A percentile compares a stretch with the other conserved stretches of the same genome.
Conservation (phyloP, 2,329 filamentous ascomycete species). For the Tolypocladium pustulatum region DNA sequence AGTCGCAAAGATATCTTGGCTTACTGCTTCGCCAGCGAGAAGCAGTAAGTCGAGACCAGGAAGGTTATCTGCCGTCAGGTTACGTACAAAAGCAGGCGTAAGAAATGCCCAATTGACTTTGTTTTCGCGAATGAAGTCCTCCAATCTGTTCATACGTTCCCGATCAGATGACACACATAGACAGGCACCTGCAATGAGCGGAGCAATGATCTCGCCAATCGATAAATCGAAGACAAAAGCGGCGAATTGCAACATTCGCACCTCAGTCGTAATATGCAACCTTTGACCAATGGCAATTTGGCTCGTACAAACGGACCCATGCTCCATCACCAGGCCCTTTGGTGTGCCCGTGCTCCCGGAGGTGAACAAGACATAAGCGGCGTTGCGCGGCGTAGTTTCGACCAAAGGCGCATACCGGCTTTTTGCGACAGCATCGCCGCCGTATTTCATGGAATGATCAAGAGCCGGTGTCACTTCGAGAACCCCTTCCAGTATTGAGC, state of each 20-base stretch:
- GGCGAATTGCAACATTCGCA: not conserved
- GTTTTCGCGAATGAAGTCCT: slow-evolving; percentile 1
- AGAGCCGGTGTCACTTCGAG: not conserved
- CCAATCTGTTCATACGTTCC: not conserved
- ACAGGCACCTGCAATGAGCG: not conserved
- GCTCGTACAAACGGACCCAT: not conserved
- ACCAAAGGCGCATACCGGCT: no score
- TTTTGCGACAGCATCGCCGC: not conserved
- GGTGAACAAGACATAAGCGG: not conserved
- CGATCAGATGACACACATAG: not conserved
- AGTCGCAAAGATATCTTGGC: slow-evolving; percentile 1
- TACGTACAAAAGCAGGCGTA: slow-evolving; percentile 2
- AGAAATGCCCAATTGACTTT: slow-evolving; percentile 2
- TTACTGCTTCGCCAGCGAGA: slow-evolving; percentile 2
- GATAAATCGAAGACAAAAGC: not conserved
- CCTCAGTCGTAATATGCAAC: not conserved
- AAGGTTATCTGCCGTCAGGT: not conserved
- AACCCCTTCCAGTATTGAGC: not conserved
- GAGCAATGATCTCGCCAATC: not conserved
- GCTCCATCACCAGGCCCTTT: not conserved
- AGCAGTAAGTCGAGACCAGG: slow-evolving; percentile 2
- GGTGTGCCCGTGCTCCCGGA: not conserved
- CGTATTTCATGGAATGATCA: not conserved
- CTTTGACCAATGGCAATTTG: not conserved
- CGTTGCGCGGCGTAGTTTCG: not conserved